Conservation (phyloP, 1,139 yeast genomes). For the Kurtzmaniella quercitrusa region DNA sequence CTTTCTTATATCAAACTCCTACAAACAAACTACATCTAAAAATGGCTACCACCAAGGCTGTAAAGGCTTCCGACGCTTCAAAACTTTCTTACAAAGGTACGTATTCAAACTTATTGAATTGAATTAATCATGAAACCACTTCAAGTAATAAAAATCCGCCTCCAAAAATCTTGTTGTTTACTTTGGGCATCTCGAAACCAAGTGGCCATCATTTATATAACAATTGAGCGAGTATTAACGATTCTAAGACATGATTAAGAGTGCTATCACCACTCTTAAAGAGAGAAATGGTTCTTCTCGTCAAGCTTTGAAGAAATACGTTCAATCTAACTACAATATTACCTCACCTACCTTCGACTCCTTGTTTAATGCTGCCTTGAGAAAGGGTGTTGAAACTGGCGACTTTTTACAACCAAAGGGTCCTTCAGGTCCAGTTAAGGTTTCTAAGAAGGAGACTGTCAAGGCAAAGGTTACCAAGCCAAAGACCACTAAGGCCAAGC, state of each 20-base stretch:
- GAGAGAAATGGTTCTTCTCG: slow-evolving; percentile 80
- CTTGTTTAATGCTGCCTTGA: slow-evolving; percentile 72
- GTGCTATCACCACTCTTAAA: slow-evolving; percentile 67
- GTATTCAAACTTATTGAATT: slow-evolving; percentile 16
- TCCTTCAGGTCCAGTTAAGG: slow-evolving; percentile 70
- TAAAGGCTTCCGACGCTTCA: slow-evolving; percentile 26
- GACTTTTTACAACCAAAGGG: slow-evolving; percentile 87
- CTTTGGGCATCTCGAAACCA: neutral
- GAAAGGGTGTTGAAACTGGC: slow-evolving; percentile 76
- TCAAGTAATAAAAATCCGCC: too few relatives aligned
- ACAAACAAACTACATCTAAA: slow-evolving; percentile 13
- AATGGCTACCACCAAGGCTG: slow-evolving; percentile 26
- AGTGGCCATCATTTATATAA: neutral
- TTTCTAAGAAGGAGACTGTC: slow-evolving; percentile 44
- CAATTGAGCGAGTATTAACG: neutral
- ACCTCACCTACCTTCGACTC: slow-evolving; percentile 66
- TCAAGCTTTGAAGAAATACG: slow-evolving; percentile 72
- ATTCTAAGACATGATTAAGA: slow-evolving; percentile 64
- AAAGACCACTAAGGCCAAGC: slow-evolving; percentile 12
- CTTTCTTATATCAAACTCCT: neutral
- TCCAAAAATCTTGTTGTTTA: neutral
- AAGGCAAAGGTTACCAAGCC: slow-evolving; percentile 20
- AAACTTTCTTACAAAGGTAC: slow-evolving; percentile 51
- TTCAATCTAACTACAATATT: slow-evolving; percentile 58
- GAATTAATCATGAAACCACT: too few relatives aligned